These are phyloP conservation scores for Hypoxylon sp. DNA, from an alignment of 2,329 filamentous ascomycete species.

Conservation along the genomic window DNA sequence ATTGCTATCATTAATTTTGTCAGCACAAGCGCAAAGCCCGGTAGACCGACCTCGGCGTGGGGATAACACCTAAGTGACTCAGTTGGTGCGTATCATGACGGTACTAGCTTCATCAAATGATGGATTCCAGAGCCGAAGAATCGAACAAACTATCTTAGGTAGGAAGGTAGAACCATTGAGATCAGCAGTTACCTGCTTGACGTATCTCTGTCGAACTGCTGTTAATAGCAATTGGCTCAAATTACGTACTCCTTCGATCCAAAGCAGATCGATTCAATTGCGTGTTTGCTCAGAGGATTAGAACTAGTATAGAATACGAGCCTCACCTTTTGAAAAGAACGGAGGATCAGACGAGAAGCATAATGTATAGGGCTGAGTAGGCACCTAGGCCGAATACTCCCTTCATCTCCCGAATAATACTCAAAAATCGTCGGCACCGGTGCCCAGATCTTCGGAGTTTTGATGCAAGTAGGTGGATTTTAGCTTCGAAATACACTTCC, in stretches of 20 bases:
- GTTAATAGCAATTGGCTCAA: conserved; percentile 22
- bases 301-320: conserved; percentile 28
- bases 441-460: background rate
- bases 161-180: background rate
- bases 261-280: background rate
- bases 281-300: conserved; percentile 22
- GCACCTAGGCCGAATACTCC: conserved; percentile 8
- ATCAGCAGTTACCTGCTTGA: background rate
- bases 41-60: conserved; percentile 1
- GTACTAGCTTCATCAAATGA: conserved; percentile 1
- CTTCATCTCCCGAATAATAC: conserved; percentile 17
- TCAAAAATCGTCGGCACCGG: background rate
- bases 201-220: conserved; percentile 9
- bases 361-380: conserved; percentile 9
- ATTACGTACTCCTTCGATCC: conserved; percentile 16
- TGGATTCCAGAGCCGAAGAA: background rate
- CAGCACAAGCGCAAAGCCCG: background rate
- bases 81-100: background rate
- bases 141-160: background rate
- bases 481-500: background rate
- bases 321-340: conserved; percentile 7
- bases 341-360: conserved; percentile 36
- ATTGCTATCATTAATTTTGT: background rate
- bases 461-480: background rate
- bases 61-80: background rate